A percentile compares a stretch with the other conserved stretches of the same genome.
phyloP scores from a whole-genome alignment of 2,329 filamentous ascomycete species.

The Cladosporium velox region DNA sequence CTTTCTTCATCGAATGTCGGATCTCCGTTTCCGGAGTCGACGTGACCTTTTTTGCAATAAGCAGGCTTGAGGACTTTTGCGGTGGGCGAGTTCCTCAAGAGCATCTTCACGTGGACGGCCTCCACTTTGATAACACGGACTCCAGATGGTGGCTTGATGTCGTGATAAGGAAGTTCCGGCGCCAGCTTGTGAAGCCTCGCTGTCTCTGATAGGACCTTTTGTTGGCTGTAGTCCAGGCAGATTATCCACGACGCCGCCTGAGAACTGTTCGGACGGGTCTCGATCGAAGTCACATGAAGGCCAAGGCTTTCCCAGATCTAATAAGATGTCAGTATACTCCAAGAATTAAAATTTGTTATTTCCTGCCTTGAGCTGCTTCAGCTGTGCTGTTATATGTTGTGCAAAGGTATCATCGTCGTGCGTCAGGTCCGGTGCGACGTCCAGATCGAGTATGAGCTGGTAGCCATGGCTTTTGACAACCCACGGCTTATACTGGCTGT shows the following conservation, averaged over 20 bases:
- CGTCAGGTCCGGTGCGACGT: not conserved
- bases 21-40: not conserved
- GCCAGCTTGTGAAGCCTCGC: not conserved
- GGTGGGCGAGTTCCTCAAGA: not conserved
- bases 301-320: constrained; percentile 11
- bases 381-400: not conserved
- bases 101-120: not conserved
- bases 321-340: not conserved
- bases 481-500: constrained; percentile 2
- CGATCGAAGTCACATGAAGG: constrained; percentile 4
- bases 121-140: not conserved
- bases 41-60: not conserved
- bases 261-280: not conserved
- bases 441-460: not conserved
- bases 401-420: not conserved
- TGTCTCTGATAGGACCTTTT: not conserved
- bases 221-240: not conserved
- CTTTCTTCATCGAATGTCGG: not conserved
- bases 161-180: constrained; percentile 4
- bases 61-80: not conserved
- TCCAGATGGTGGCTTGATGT: constrained; percentile 14
- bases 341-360: not conserved
- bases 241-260: constrained; percentile 3
- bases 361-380: constrained; percentile 12
- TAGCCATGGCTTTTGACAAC: constrained; percentile 4